Base-by-base conservation (phyloP, 306 rosid species). In the Malus sylvestris region DNA sequence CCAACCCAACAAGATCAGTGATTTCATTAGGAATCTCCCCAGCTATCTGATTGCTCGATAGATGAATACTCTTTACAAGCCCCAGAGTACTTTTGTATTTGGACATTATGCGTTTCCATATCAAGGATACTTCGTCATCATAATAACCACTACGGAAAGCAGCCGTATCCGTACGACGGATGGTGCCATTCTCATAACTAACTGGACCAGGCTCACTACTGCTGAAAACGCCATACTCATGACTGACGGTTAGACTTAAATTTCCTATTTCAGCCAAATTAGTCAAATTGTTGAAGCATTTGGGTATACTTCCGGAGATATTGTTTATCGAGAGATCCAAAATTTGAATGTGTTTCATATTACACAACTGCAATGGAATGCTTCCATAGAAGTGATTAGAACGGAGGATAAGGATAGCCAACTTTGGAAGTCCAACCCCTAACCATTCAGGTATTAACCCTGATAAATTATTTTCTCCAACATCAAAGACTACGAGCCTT, bases 251-350 rank as follows among this genome's bases (percentile, higher is more conserved):
- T 11, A 2, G 25, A 38, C 8, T 19, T 57, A 1, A 0, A 18
- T 19, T 19, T 11, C 8, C 44, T 52, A 19, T 7, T 3, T 63
- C 8, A 7, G 15, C 67, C 10, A 71, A 3, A 8, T 45, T 5
- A 3, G 73, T 64, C 27, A 65, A 40, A 9, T 55, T 83, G 7
- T 42, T 5, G 1, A 52, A 13, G 61, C 75, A 68, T 12, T 46
- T 20, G 1, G 76, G 84, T 29, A 76, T 81, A 0, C 6, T 15
- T 61, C 80, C 72, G 0, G 22, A 29, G 1, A 83, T 2, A 7
- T 77, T 5, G 45, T 80, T 80, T 1, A 10, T 0, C 0, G 78
- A 75, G 9, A 84, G 12, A 49, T 73, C 82, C 45, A 81, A 66
- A 35, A 64, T 16, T 53, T 77, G 75, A 18, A 77, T 15, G 7